phyloP scores from a whole-genome alignment of 805 yeast species.

The Scheffersomyces coipomensis region DNA sequence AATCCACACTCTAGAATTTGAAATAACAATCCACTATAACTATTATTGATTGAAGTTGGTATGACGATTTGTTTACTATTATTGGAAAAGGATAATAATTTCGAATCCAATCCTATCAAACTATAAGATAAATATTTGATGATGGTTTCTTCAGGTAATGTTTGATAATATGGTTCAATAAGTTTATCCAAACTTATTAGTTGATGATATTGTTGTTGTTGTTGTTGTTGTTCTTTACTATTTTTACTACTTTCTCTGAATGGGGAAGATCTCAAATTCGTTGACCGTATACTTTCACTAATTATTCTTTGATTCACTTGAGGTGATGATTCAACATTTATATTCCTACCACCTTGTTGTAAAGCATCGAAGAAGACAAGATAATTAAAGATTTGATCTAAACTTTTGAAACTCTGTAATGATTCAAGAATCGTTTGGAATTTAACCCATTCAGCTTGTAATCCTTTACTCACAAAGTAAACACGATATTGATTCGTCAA shows the following conservation, averaged over 20 bases:
- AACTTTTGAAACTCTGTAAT: slow-evolving; percentile 23
- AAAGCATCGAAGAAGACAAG: slow-evolving; percentile 28
- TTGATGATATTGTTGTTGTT: too few species aligned
- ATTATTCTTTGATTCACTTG: neutral
- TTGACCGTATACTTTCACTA: neutral
- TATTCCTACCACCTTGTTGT: neutral
- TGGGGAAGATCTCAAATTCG: neutral
- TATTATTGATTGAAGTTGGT: slow-evolving; percentile 54
- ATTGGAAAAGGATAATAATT: slow-evolving; percentile 45
- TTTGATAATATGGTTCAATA: slow-evolving; percentile 28
- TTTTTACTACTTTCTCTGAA: neutral
- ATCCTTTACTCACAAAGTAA: slow-evolving; percentile 23
- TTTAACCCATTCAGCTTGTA: slow-evolving; percentile 27
- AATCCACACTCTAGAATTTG: slow-evolving; percentile 70
- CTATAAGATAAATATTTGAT: slow-evolving; percentile 51
- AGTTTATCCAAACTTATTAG: slow-evolving; percentile 4
- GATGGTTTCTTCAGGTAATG: slow-evolving; percentile 32
- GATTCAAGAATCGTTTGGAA: slow-evolving; percentile 30
- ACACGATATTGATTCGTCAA: slow-evolving; percentile 19
- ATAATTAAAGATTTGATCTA: slow-evolving; percentile 34
- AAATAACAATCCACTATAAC: slow-evolving; percentile 55
- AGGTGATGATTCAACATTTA: neutral
- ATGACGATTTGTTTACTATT: slow-evolving; percentile 27
- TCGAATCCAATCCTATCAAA: slow-evolving; percentile 62
- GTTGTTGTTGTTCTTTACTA: too few species aligned